These are phyloP conservation scores for Bidens hawaiensis DNA, from an alignment of 140 eudicot genomes.

Conservation along the genomic window DNA sequence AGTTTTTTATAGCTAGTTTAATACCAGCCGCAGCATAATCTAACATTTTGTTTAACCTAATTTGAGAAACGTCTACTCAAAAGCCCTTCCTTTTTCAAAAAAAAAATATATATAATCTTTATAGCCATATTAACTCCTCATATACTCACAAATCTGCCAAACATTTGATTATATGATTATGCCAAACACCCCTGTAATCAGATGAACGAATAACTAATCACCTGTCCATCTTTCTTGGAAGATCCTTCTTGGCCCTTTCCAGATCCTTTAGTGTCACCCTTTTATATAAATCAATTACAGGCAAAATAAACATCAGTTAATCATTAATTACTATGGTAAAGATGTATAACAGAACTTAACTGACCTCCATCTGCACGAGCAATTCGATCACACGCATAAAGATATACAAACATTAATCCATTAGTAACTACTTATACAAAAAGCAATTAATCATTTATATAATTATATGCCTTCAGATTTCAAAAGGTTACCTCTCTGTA, in stretches of 20 bases:
- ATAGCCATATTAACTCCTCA: not conserved
- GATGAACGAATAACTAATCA: conserved; percentile 17
- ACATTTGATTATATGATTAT: not conserved
- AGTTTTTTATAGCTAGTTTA: too few relatives aligned
- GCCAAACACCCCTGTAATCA: not conserved
- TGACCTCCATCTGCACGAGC: conserved; percentile 69
- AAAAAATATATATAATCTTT: not conserved
- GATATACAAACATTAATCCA: conserved; percentile 12
- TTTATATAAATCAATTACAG: conserved; percentile 6
- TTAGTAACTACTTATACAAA: not conserved
- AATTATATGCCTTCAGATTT: not conserved
- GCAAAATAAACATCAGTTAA: not conserved
- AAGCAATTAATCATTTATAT: not conserved
- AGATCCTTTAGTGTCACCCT: conserved; percentile 82
- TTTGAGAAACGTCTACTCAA: too few relatives aligned
- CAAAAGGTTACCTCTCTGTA: conserved; percentile 60
- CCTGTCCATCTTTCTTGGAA: conserved; percentile 67
- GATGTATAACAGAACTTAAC: conserved; percentile 11
- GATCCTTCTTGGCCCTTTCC: conserved; percentile 76
- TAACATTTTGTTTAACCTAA: too few relatives aligned
- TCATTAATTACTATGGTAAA: not conserved
- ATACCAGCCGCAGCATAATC: not conserved
- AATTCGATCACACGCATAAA: conserved; percentile 27
- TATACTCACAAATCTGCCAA: not conserved
- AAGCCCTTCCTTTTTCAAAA: not conserved